A percentile compares a stretch with the other conserved stretches of the same genome.
phyloP scores from a whole-genome alignment of 768 basidiomycete species.

The Lactarius vividus region DNA sequence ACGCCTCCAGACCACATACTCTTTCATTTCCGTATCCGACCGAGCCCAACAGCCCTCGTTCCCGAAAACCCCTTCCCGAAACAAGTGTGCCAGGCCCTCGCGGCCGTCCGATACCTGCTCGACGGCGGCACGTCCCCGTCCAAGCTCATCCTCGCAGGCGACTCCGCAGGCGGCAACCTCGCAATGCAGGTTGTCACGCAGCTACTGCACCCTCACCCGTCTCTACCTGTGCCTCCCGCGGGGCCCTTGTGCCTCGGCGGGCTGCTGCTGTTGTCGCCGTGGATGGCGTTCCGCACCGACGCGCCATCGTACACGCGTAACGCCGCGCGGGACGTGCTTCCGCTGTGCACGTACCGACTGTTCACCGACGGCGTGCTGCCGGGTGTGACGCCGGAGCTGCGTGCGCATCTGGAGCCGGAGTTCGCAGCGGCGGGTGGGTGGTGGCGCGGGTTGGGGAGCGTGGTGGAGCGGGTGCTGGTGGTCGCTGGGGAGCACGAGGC shows the following conservation, averaged over 20 bases:
- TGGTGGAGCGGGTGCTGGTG: constrained; percentile 4
- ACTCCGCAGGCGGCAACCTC: constrained; percentile 28
- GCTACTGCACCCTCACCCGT: constrained; percentile 24
- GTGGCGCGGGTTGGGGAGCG: constrained; percentile 3
- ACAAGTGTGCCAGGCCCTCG: constrained; percentile 23
- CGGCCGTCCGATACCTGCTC: constrained; percentile 23
- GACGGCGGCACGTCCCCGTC: constrained; percentile 23
- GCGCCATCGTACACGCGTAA: constrained; percentile 12
- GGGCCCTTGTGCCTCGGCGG: background rate
- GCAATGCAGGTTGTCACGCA: constrained; percentile 26
- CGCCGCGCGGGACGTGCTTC: background rate
- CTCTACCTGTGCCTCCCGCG: background rate
- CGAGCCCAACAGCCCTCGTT: background rate
- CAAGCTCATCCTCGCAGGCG: constrained; percentile 29
- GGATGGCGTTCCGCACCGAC: constrained; percentile 1
- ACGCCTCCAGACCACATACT: background rate
- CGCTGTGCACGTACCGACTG: background rate
- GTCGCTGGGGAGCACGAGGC: constrained; percentile 4
- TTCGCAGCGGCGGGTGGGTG: background rate
- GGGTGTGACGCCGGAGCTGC: constrained; percentile 6
- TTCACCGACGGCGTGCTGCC: background rate
- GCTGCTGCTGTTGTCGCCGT: constrained; percentile 10
- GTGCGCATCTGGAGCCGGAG: constrained; percentile 8
- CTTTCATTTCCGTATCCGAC: no score
- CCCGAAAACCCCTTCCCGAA: constrained; percentile 19